Conservation (phyloP, 768 basidiomycete genomes). For the Collybia mongolica region DNA sequence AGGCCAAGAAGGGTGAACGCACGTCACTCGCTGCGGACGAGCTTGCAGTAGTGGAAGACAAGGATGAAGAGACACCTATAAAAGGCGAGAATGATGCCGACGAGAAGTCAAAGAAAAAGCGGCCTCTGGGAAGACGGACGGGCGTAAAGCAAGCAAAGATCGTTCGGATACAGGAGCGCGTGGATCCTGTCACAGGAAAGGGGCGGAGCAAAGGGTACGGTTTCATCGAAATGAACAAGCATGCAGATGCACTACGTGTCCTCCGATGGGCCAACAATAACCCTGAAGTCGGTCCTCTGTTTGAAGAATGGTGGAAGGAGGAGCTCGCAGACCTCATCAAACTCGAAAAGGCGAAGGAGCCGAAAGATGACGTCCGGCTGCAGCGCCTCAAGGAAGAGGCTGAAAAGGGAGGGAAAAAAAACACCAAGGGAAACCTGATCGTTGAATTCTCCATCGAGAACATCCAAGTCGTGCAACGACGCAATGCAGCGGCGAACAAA, state of each 20-base stretch:
- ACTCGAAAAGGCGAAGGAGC: conserved; percentile 46
- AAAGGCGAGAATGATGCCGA: conserved; percentile 30
- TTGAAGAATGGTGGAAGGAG: conserved; percentile 84
- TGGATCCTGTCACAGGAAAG: conserved; percentile 84
- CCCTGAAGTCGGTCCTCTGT: conserved; percentile 55
- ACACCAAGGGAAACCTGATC: conserved; percentile 56
- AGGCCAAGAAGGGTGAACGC: conserved; percentile 64
- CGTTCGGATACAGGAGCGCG: conserved; percentile 84
- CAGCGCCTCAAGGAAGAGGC: conserved; percentile 61
- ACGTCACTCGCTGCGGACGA: conserved; percentile 73
- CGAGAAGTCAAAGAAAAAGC: conserved; percentile 25
- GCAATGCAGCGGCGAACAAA: conserved; percentile 52
- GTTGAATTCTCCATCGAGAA: conserved; percentile 99
- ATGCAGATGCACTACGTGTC: conserved; percentile 88
- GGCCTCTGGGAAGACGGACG: conserved; percentile 24
- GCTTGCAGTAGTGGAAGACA: conserved; percentile 37
- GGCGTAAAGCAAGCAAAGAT: conserved; percentile 90
- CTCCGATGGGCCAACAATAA: conserved; percentile 96
- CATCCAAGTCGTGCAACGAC: conserved; percentile 80
- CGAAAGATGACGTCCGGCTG: conserved; percentile 44
- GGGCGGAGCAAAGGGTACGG: conserved; percentile 94
- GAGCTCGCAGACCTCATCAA: conserved; percentile 64
- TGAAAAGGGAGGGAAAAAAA: conserved; percentile 39
- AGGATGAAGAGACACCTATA: conserved; percentile 45
- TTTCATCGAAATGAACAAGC: conserved; percentile 86